A percentile compares a stretch with the other conserved stretches of the same genome.
Evolutionary conservation across 257 asterid species (phyloP).

Genomic region (Fraxinus excelsior): DNA sequence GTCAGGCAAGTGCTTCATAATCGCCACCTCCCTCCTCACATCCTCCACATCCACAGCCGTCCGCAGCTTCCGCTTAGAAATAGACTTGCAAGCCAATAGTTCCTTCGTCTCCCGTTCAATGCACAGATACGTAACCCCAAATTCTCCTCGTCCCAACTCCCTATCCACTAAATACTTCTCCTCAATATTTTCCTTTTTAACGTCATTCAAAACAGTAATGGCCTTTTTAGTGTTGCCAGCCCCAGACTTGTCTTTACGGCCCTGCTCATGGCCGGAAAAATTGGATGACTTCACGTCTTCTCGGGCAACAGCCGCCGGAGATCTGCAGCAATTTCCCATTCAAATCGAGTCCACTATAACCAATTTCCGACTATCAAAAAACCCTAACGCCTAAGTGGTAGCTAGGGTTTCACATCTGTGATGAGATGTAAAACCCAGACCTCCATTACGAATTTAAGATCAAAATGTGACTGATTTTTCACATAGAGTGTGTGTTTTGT

Average conservation of each 20-base stretch:
- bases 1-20: conserved; percentile 86
- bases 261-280: conserved; percentile 74
- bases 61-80: conserved; percentile 87
- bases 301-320: conserved; percentile 95
- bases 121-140: conserved; percentile 88
- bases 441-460: not conserved
- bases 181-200: conserved; percentile 68
- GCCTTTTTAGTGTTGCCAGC: conserved; percentile 45
- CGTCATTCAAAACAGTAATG: conserved; percentile 57
- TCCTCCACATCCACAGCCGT: conserved; percentile 95
- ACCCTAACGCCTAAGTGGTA: conserved; percentile 20
- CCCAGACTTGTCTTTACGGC: conserved; percentile 52
- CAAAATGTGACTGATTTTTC: conserved; percentile 17
- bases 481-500: not conserved
- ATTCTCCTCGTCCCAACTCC: conserved; percentile 91
- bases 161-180: conserved; percentile 68
- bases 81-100: conserved; percentile 88
- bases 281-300: conserved; percentile 80
- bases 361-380: not conserved
- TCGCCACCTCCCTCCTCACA: conserved; percentile 88
- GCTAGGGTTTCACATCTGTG: conserved; percentile 45
- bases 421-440: conserved; percentile 34
- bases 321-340: conserved; percentile 91
- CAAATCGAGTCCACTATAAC: conserved; percentile 21
- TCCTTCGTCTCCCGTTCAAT: conserved; percentile 71